Evolutionary conservation across 768 basidiomycete genomes (phyloP), one percentile per base, ranked within the genome.

Genomic region (Leucosporidium scottii): DNA sequence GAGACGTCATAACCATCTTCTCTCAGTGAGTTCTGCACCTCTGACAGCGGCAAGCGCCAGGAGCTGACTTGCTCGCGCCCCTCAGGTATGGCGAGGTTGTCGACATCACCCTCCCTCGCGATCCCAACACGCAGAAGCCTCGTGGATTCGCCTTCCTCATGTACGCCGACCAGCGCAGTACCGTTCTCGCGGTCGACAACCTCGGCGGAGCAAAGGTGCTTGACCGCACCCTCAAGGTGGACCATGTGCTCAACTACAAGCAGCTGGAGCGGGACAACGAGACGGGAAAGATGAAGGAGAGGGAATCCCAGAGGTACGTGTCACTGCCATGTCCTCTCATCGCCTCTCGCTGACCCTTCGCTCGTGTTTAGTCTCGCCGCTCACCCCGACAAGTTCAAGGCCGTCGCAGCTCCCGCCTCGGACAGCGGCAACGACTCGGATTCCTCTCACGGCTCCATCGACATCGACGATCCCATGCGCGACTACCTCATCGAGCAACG

Each of bases 161-260:
- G 96, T 99, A 98, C 78, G 92, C 94, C 79, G 93, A 99, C 78
- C 96, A 99, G 80, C 85, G 91, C 58, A 94, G 91, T 67, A 99
- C 96, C 9, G 78, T 97, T 60, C 83, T 99, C 59, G 96, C 96
- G 13, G 94, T 99, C 69, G 96, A 99, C 81, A 99, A 99, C 81
- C 86, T 99, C 79, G 98, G 96, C 75, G 96, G 96, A 51, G 90
- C 93, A 57, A 85, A 85, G 62, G 87, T 98, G 51, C 81, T 96
- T 39, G 91, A 88, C 21, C 83, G 87, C 73, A 94, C 86, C 3
- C 81, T 99, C 60, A 86, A 93, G 23, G 96, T 97, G 50, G 92
- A 97, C 77, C 90, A 93, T 63, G 78, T 79, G 47, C 89, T 87
- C 78, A 84, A 91, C 73, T 98, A 98, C 78, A 92, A 90, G 76